These are phyloP conservation scores for Raphanus raphanistrum DNA, from an alignment of 345 rosid species.

Conservation along the genomic window DNA sequence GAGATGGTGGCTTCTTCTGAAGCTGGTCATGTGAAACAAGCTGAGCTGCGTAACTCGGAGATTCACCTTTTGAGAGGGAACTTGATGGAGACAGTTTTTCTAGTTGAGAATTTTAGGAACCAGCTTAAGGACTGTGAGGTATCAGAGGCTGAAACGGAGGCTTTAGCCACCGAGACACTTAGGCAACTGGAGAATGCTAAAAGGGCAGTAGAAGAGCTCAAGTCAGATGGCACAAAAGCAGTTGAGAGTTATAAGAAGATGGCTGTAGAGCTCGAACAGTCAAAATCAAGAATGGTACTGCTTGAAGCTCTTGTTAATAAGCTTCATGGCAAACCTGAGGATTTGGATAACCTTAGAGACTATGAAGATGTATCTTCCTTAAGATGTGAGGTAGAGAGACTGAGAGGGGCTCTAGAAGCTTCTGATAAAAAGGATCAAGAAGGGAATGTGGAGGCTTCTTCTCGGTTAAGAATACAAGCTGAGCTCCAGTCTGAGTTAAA, in stretches of 20 bases:
- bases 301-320: conserved; percentile 56
- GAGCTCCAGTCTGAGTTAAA: conserved; percentile 60
- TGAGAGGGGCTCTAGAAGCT: conserved; percentile 58
- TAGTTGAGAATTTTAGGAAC: conserved; percentile 71
- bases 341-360: conserved; percentile 27
- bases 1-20: conserved; percentile 62
- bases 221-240: conserved; percentile 59
- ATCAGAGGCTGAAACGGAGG: conserved; percentile 76
- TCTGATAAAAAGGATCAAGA: conserved; percentile 27
- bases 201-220: conserved; percentile 61
- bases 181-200: conserved; percentile 75
- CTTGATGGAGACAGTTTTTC: conserved; percentile 57
- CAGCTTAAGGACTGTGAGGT: conserved; percentile 72
- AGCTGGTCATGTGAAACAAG: conserved; percentile 51
- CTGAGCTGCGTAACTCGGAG: conserved; percentile 58
- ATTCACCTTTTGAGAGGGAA: conserved; percentile 66
- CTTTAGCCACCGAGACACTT: conserved; percentile 68
- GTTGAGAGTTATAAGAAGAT: conserved; percentile 61
- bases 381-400: conserved; percentile 54
- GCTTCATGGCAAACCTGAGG: conserved; percentile 38
- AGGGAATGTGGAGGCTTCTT: conserved; percentile 27
- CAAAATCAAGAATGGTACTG: conserved; percentile 52
- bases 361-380: conserved; percentile 50
- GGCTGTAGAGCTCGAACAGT: conserved; percentile 63
- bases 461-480: conserved; percentile 51